These are phyloP conservation scores for Silene vulgaris DNA, from an alignment of 179 eudicot species.

Conservation along the genomic window DNA sequence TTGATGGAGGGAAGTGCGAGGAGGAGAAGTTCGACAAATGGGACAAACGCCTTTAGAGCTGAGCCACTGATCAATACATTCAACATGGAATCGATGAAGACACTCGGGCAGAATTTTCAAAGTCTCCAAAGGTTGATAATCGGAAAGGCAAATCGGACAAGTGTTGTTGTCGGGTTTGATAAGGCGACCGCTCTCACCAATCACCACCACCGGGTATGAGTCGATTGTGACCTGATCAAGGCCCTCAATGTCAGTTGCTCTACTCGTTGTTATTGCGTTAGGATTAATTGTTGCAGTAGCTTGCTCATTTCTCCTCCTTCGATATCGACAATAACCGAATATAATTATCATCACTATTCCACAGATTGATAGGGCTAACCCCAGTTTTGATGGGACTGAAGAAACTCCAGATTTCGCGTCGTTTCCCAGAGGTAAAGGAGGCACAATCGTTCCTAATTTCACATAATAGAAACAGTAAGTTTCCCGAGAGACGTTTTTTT, in stretches of 20 bases:
- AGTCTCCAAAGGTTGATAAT: slow-evolving; percentile 11
- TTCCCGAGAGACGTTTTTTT: no score
- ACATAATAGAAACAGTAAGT: not conserved
- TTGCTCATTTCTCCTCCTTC: not conserved
- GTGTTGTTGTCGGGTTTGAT: not conserved
- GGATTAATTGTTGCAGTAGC: not conserved
- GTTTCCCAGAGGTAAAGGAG: not conserved
- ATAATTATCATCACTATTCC: not conserved
- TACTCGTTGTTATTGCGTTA: not conserved
- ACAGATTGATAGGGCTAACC: not conserved
- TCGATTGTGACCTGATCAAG: slow-evolving; percentile 12
- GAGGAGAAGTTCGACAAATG: slow-evolving; percentile 15
- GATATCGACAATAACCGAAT: not conserved
- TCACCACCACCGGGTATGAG: slow-evolving; percentile 10
- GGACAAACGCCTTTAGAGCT: slow-evolving; percentile 13
- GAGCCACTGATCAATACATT: slow-evolving; percentile 23
- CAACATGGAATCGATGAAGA: slow-evolving; percentile 24
- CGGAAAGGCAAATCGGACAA: slow-evolving; percentile 22
- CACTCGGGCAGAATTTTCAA: slow-evolving; percentile 16
- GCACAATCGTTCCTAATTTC: not conserved
- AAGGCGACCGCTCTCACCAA: slow-evolving; percentile 19
- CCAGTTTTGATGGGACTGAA: not conserved
- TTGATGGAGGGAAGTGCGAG: not conserved
- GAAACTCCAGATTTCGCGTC: not conserved
- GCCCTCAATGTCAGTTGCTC: not conserved